Evolutionary conservation across 78 protist species (phyloP), one percentile per base, ranked within the genome.

Genomic region (slime mould (Dictyostelium discoideum)): DNA sequence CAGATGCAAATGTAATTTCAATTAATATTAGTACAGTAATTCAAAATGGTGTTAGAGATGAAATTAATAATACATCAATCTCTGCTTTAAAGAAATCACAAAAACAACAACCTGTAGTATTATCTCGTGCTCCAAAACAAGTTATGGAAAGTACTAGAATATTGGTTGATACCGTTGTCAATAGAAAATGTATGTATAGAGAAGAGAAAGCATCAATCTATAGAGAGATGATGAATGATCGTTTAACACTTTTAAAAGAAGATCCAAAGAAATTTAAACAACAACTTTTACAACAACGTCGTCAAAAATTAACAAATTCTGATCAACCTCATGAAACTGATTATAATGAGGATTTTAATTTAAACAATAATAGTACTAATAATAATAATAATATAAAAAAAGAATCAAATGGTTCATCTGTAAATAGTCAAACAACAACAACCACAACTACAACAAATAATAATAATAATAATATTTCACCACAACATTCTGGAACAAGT

Each of bases 61-160:
- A 79, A 46, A 46, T 79, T 5, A 79, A 79, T 16, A 79, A 79
- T 79, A 79, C 84, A 5, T 29, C 83, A 9, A n/a, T 26, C n/a
- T 16, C 80, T 11, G 57, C 76, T 1, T 69, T 37, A 13, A 80
- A 67, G 78, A 39, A 39, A 50, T 32, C 24, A 11, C 79, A 26
- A 20, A 85, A 85, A 85, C 90, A 63, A n/a, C 83, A 69, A 39
- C 90, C 90, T 5, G 60, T 26, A 8, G 95, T 90, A 9, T 7
- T 90, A 20, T 90, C 95, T 6, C 37, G 88, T 26, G 95, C 95
- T 37, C 95, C 95, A 24, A 82, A 72, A 24, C 86, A 90, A 29
- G 82, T 90, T 0, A 90, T 82, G n/a, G 88, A 90, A 5, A 65
- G 83, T 4, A 90, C 95, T 10, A 63, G 85, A 26, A 26, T 63